Base-by-base conservation (phyloP, 768 basidiomycete species). In the Tulasnella sp. region DNA sequence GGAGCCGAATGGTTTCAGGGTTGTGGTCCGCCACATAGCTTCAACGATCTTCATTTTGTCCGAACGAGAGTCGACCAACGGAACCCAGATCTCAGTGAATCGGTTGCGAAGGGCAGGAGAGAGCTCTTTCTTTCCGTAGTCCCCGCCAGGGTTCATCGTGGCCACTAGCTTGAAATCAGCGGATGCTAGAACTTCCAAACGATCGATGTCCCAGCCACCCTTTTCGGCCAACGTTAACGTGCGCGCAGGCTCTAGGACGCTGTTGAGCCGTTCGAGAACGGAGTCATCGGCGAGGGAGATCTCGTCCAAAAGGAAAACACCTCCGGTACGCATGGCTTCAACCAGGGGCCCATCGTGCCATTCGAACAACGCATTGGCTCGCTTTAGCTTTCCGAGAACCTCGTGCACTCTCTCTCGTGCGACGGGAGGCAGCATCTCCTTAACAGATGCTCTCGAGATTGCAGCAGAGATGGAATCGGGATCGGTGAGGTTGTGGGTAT, bases 21-120 rank as follows among this genome's bases (percentile, higher is more conserved):
- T 79, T 2, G 87, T 85, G 71, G 87, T 82, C 67, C 84, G 83
- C 94, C 95, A 97, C 1, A 89, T 86, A 72, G 84, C 87, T 14
- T 86, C 83, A 34, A 99, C 85, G 80, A 99, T 97, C 79, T 93
- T 86, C 77, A 89, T 85, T 8, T 97, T 84, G 81, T 99, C 97
- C 6, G 81, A 80, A 22, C 89, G 86, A 77, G 89, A 86, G 76
- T 93, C 89, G 38, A 98, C 88, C 22, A 90, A 85, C 3, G 97
- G 96, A 0, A 99, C 97, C 97, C 97, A 99, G 39, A 99, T 97
- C 82, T 99, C 97, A 3, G 97, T 99, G 84, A 99, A 99, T 5
- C 97, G 90, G 83, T 99, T 99, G 25, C 97, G 90, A 49, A 99
- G 85, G 0, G 97, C 97, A 39, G 96, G 97, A 1, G 97, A 99